Evolutionary conservation across 2,329 filamentous ascomycete genomes (phyloP), one percentile per base, ranked within the genome.

Genomic region (Diaporthe helianthi): DNA sequence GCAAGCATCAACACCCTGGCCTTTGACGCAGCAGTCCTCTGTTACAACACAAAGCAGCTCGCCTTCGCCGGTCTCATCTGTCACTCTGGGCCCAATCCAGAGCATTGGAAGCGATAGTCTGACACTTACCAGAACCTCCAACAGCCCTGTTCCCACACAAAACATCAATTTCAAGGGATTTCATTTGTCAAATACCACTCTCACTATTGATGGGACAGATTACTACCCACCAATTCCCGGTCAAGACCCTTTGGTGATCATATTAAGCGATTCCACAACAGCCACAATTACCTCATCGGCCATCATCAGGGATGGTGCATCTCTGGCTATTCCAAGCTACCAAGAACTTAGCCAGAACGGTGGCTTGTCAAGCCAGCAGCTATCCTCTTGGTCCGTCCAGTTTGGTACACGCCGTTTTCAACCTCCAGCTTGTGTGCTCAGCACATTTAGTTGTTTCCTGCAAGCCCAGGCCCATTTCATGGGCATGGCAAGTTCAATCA

Each of bases 251-350:
- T n/a, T 36, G 22, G 51, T 19, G 15, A 64, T 51, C 9, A 64
- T 64, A 13, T 38, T 64, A 22, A 64, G 60, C 19, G 46, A 64
- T 64, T 36, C 44, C n/a, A 52, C 60, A n/a, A 64, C 33, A 24
- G 60, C 60, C 19, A 41, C 15, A n/a, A 51, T 52, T 3, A 64
- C 46, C 22, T 22, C 51, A 17, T n/a, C n/a, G 13, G 15, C 60
- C 10, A 38, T 64, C 46, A 47, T 29, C 12, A n/a, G 46, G 38
- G 22, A 26, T 41, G 46, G 31, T 6, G n/a, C 10, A n/a, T 51
- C 31, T 24, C n/a, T 64, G 6, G 12, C 22, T 19, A 51, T 64
- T 22, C 60, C 60, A 19, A 52, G 44, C 46, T 64, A 47, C 13
- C 29, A 19, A 26, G 44, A 64, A 10, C n/a, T 64, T 12, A 51